Evolutionary conservation across 2,329 filamentous ascomycete genomes (phyloP).

Genomic region (Penicillium concentricum): DNA sequence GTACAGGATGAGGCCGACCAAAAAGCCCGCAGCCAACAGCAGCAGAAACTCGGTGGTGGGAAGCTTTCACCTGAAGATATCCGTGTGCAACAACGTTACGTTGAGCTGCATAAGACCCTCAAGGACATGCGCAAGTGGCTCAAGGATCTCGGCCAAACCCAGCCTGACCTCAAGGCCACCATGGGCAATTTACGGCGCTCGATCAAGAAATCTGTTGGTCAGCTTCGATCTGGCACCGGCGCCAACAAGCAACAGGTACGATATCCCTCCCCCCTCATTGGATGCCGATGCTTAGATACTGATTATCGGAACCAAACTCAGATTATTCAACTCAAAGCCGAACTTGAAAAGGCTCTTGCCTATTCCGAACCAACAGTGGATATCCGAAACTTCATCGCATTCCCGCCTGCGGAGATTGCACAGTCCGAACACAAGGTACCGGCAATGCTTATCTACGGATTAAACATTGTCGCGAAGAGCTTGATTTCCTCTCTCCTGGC

Average conservation of each 20-base stretch:
- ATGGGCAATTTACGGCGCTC: constrained; percentile 71
- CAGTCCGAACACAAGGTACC: constrained; percentile 55
- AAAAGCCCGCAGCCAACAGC: constrained; percentile 30
- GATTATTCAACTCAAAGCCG: constrained; percentile 48
- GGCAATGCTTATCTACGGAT: constrained; percentile 67
- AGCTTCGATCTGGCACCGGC: constrained; percentile 62
- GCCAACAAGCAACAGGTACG: constrained; percentile 59
- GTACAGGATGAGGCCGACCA: constrained; percentile 32
- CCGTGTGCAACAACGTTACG: constrained; percentile 49
- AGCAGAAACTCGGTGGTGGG: constrained; percentile 28
- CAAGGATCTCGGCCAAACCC: constrained; percentile 54
- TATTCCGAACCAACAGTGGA: constrained; percentile 57
- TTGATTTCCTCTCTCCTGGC: constrained; percentile 68
- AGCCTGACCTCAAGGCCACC: constrained; percentile 60
- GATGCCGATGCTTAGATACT: background rate
- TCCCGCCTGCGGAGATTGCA: constrained; percentile 40
- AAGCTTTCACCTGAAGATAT: constrained; percentile 39
- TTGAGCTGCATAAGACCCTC: constrained; percentile 64
- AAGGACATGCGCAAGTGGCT: constrained; percentile 60
- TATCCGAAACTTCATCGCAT: constrained; percentile 54
- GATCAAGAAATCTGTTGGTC: constrained; percentile 70
- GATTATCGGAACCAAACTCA: constrained; percentile 11
- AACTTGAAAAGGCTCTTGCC: constrained; percentile 56
- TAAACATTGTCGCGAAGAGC: constrained; percentile 74
- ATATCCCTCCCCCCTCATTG: too few relatives aligned